Evolutionary conservation across 495 filamentous ascomycete species (phyloP).

Genomic region (Hypoxylon fragiforme): DNA sequence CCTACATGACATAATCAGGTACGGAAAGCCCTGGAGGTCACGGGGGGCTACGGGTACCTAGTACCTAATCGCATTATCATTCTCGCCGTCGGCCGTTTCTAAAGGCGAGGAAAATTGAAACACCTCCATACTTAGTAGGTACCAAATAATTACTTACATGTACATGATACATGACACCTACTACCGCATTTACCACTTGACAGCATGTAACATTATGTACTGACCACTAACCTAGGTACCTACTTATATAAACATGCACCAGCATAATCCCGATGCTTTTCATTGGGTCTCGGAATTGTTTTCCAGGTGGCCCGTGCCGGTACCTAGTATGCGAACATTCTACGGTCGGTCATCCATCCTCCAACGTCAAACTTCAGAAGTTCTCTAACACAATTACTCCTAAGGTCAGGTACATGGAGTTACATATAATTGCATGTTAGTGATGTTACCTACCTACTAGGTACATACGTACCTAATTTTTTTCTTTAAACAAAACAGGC

Average conservation of each 20-base stretch:
- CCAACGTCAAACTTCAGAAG: conserved; percentile 26
- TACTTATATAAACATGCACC: conserved; percentile 23
- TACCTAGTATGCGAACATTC: conserved; percentile 21
- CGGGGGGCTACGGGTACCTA: neutral
- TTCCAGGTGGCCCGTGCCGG: conserved; percentile 30
- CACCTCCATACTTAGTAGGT: too few species aligned
- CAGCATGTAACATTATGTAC: too few species aligned
- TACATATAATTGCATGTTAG: too few species aligned
- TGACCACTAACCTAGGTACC: too few species aligned
- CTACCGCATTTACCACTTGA: too few species aligned
- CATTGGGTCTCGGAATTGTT: conserved; percentile 27
- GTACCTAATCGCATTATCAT: conserved; percentile 23
- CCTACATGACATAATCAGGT: conserved; percentile 34
- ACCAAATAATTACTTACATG: too few species aligned
- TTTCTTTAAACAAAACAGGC: too few species aligned
- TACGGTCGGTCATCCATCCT: conserved; percentile 23
- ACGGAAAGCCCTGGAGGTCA: too few species aligned
- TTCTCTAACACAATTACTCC: conserved; percentile 18
- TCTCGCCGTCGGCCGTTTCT: conserved; percentile 11
- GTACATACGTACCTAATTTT: too few species aligned
- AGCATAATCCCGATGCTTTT: conserved; percentile 18
- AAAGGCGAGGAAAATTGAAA: conserved; percentile 25
- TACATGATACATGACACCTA: too few species aligned
- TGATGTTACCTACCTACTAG: too few species aligned
- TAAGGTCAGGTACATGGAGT: too few species aligned